Base-by-base conservation (phyloP, 257 asterid species). In the Knoxia roxburghii region DNA sequence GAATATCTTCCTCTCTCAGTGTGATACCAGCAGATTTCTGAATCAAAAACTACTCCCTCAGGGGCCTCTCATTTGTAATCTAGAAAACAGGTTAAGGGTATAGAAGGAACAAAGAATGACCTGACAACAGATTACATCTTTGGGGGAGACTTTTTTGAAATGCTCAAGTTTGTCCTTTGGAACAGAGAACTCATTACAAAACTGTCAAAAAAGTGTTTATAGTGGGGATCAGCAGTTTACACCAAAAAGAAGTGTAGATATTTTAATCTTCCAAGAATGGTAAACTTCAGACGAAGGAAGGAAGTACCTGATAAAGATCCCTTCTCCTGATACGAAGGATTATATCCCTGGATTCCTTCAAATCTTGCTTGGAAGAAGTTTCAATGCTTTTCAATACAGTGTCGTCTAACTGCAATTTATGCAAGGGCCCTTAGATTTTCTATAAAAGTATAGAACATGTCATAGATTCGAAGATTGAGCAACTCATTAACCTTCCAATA, bases 71-170 rank as follows among this genome's bases (percentile, higher is more conserved):
- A 27, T 53, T 23, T 9, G 64, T 70, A 53, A 58, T 39, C 53
- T 59, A 54, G 35, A 56, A 11, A 8, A 26, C 45, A 48, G 56
- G 68, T 26, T 37, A 10, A n/a, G n/a, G n/a, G 20, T 27, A 54
- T 7, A 49, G 52, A 39, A 23, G 58, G 23, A 61, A 50, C 50
- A 30, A 45, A 30, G 57, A 48, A 15, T 35, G 56, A 89, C 98
- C 96, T 92, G 97, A 68, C 95, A 92, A 77, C 98, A 92, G 75
- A 89, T 71, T 73, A 92, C 86, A 71, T 87, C 98, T 75, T 86
- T 84, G 46, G 97, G 78, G 46, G 98, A 83, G 67, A 89, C 87
- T 59, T 67, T 66, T 77, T 78, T 84, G 76, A 86, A 92, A 77
- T 71, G 43, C 50, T 84, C 93, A 81, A 92, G 72, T 14, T 73